Percentiles rank a stretch among this genome's conserved stretches.
phyloP scores from a whole-genome alignment of 768 basidiomycete genomes.

The Lyophyllum decastes region DNA sequence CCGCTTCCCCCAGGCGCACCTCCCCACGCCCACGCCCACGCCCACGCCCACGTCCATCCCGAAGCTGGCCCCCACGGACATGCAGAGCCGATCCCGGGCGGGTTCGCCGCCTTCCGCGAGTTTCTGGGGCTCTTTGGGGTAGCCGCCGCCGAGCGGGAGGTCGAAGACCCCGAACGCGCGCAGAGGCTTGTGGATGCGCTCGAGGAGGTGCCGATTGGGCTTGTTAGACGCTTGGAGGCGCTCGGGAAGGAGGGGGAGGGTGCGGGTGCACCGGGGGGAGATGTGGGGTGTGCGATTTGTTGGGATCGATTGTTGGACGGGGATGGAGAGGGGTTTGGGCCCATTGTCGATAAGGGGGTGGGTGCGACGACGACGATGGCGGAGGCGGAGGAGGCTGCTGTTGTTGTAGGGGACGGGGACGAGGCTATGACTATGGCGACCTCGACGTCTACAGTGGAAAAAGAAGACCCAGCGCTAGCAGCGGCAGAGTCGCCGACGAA shows the following conservation, averaged over 20 bases:
- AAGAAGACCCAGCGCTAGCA: background rate
- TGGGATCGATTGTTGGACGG: constrained; percentile 67
- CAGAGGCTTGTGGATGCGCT: constrained; percentile 62
- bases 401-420: background rate
- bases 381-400: too few species aligned
- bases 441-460: background rate
- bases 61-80: background rate
- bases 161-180: constrained; percentile 70
- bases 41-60: too few species aligned
- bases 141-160: constrained; percentile 26
- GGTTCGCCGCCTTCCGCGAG: constrained; percentile 19
- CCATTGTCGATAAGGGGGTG: constrained; percentile 6
- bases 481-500: background rate
- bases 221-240: constrained; percentile 65
- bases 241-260: constrained; percentile 37
- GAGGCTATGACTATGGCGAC: constrained; percentile 1
- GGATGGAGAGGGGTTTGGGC: constrained; percentile 33
- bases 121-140: constrained; percentile 21
- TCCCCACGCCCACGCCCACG: background rate
- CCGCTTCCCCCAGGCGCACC: constrained; percentile 11
- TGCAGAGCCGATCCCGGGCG: background rate
- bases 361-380: constrained; percentile 15
- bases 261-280: constrained; percentile 31
- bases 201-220: constrained; percentile 65
- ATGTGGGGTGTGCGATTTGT: constrained; percentile 69